Conservation (phyloP, 73 alveolate species). For the Tetrahymena borealis region DNA sequence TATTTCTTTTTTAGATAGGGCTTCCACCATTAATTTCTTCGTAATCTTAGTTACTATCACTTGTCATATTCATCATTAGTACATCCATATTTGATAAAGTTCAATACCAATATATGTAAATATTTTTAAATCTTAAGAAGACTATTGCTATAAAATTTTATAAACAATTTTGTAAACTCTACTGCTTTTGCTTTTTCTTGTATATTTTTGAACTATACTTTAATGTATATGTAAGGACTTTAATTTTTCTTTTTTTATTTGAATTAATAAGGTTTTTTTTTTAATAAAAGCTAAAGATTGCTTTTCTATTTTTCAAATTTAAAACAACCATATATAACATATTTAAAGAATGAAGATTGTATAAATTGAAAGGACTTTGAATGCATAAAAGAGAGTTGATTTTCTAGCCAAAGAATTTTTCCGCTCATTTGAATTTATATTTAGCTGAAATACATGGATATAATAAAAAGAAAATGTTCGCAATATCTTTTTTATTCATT, state of each 20-base stretch:
- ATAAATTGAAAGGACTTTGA: not conserved
- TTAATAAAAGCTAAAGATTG: too few relatives aligned
- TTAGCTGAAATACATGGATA: not conserved
- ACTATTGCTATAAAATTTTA: too few relatives aligned
- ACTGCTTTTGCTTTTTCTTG: too few relatives aligned
- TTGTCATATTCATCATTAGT: not conserved
- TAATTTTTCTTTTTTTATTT: too few relatives aligned
- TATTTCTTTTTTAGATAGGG: not conserved
- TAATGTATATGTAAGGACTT: too few relatives aligned
- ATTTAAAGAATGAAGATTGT: not conserved
- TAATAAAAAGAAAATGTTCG: not conserved
- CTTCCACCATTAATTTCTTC: not conserved
- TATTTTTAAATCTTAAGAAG: too few relatives aligned
- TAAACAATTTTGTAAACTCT: too few relatives aligned
- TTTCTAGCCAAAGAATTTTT: not conserved
- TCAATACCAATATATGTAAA: too few relatives aligned
- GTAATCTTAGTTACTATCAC: not conserved
- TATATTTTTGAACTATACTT: too few relatives aligned
- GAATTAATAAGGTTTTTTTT: too few relatives aligned
- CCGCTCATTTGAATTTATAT: not conserved
- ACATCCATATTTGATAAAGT: not conserved
- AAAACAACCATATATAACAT: not conserved
- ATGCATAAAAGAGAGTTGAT: too few relatives aligned
- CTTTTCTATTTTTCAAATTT: not conserved
- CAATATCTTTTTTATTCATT: not conserved